Conservation (phyloP, 2,329 filamentous ascomycete genomes). For the Phialocephala sp. region DNA sequence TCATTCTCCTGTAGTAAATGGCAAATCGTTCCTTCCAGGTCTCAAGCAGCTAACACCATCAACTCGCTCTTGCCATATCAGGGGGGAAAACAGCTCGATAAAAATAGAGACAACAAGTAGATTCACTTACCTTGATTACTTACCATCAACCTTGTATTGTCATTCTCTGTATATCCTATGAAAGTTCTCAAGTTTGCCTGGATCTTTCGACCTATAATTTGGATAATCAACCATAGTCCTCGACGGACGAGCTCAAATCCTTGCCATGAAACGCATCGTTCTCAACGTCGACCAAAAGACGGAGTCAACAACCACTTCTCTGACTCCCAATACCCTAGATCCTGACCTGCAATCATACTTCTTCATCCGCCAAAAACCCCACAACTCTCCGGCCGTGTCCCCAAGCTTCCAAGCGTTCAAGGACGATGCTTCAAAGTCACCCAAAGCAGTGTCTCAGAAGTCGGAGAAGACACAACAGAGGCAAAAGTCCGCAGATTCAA, state of each 20-base stretch:
- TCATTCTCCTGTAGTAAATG: too few relatives aligned
- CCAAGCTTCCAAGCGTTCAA: constrained; percentile 10
- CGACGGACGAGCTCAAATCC: constrained; percentile 1
- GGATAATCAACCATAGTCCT: constrained; percentile 19
- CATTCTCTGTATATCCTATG: constrained; percentile 22
- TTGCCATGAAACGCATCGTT: constrained; percentile 20
- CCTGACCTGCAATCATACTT: constrained; percentile 20
- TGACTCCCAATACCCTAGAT: constrained; percentile 10
- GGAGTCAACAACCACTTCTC: background rate
- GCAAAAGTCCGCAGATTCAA: constrained; percentile 20
- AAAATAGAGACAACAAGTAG: background rate
- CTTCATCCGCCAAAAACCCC: constrained; percentile 13
- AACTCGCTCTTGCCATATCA: background rate
- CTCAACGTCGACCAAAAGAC: background rate
- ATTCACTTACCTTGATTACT: background rate
- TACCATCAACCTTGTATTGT: background rate
- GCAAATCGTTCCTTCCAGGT: background rate
- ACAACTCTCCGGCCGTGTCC: constrained; percentile 15
- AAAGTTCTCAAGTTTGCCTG: constrained; percentile 23
- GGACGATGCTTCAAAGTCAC: constrained; percentile 6
- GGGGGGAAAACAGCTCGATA: background rate
- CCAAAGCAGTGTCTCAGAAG: constrained; percentile 7
- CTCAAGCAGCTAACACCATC: background rate
- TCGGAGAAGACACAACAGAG: background rate
- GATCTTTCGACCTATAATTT: constrained; percentile 25